phyloP scores from a whole-genome alignment of 441 rosid species.

The Syzygium syzygioides region DNA sequence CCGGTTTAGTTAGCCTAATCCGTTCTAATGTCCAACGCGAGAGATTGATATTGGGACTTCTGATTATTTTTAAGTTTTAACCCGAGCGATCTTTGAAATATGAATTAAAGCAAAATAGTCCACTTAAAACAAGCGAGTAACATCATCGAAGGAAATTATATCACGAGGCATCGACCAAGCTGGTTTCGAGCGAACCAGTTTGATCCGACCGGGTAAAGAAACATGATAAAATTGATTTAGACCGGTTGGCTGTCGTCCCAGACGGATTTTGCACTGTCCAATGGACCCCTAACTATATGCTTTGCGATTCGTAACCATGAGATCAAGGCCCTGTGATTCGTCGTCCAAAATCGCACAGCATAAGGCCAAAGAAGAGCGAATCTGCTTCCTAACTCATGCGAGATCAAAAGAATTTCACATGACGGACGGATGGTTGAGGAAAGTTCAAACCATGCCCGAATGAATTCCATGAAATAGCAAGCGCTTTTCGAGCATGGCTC shows the following conservation, averaged over 20 bases:
- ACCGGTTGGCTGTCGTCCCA: not conserved
- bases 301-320: not conserved
- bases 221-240: not conserved
- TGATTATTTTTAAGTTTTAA: not conserved
- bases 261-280: not conserved
- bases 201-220: not conserved
- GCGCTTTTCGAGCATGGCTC: not conserved
- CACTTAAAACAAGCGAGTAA: not conserved
- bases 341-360: not conserved
- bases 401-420: not conserved
- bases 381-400: not conserved
- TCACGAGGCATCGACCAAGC: accelerated
- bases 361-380: not conserved
- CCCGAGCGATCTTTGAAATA: not conserved
- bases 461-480: not conserved
- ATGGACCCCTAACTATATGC: not conserved
- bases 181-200: not conserved
- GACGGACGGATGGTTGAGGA: not conserved
- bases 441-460: not conserved
- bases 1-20: not conserved
- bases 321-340: not conserved
- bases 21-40: not conserved
- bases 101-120: too few species aligned
- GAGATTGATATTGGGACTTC: not conserved
- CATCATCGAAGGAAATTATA: not conserved